These are phyloP conservation scores for Lactifluus rugatus DNA, from an alignment of 768 basidiomycete genomes.

Conservation along the genomic window DNA sequence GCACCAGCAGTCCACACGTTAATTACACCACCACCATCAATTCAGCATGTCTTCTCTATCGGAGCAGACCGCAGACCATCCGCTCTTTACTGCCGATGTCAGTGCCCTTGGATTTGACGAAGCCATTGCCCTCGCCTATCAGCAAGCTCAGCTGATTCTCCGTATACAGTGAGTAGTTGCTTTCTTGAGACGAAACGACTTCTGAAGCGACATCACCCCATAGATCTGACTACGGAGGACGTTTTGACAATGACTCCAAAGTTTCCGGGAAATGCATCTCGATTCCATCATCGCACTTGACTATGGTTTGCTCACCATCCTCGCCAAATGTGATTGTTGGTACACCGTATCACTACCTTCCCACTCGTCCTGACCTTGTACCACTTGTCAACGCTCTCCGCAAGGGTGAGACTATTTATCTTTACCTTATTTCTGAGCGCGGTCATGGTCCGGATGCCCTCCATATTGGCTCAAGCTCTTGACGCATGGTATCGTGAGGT, in stretches of 20 bases:
- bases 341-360: slow-evolving; percentile 42
- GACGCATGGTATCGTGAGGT: slow-evolving; percentile 9
- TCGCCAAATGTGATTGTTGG: slow-evolving; percentile 43
- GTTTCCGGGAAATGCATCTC: slow-evolving; percentile 45
- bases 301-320: slow-evolving; percentile 43
- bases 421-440: slow-evolving; percentile 30
- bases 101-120: background rate
- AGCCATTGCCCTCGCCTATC: background rate
- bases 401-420: slow-evolving; percentile 38
- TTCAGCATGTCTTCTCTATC: background rate
- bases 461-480: background rate
- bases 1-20: background rate
- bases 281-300: slow-evolving; percentile 45
- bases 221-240: slow-evolving; percentile 37
- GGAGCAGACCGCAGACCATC: slow-evolving; percentile 1
- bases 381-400: slow-evolving; percentile 41
- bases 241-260: slow-evolving; percentile 39
- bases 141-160: slow-evolving; percentile 1
- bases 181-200: background rate
- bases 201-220: background rate
- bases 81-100: slow-evolving; percentile 1
- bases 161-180: background rate
- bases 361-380: slow-evolving; percentile 38
- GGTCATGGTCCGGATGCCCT: slow-evolving; percentile 52
- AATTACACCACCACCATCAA: background rate